Conservation (phyloP, 73 alveolate genomes). For the Blepharisma japonicum region DNA sequence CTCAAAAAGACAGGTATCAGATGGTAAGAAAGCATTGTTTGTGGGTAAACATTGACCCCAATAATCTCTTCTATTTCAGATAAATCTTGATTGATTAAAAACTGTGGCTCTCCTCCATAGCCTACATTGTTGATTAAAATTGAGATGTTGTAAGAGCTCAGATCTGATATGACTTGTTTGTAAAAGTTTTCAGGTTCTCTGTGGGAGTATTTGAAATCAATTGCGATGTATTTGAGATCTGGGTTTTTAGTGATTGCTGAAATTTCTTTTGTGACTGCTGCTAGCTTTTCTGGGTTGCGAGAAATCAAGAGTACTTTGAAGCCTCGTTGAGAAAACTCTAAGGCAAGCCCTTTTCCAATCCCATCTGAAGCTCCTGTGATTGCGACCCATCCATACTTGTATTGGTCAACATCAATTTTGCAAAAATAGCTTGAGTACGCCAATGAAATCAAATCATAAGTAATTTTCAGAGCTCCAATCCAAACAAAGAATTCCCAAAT, state of each 20-base stretch:
- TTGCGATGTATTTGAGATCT: not conserved
- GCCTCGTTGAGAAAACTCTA: slow-evolving; percentile 49
- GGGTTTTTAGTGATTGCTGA: too few relatives aligned
- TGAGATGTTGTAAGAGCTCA: not conserved
- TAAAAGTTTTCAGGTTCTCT: not conserved
- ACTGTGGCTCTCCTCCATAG: not conserved
- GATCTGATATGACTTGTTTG: not conserved
- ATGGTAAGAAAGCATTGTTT: slow-evolving; percentile 4
- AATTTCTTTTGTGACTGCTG: slow-evolving; percentile 7
- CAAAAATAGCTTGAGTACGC: not conserved
- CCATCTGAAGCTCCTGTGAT: slow-evolving; percentile 72
- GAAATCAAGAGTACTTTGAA: slow-evolving; percentile 53
- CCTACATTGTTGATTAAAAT: slow-evolving; percentile 18
- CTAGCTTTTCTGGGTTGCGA: slow-evolving; percentile 45
- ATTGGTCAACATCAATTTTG: not conserved
- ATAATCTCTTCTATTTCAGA: slow-evolving; percentile 1
- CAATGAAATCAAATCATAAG: not conserved
- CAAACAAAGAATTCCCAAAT: not conserved
- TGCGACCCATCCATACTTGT: slow-evolving; percentile 35
- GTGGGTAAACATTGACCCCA: slow-evolving; percentile 25
- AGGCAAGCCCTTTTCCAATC: slow-evolving; percentile 53
- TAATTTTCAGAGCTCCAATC: not conserved
- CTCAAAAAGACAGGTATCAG: not conserved
- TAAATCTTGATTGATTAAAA: not conserved
- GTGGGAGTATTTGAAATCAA: not conserved